Conservation (phyloP, 305 asterid species). For the Fraxinus sp. region DNA sequence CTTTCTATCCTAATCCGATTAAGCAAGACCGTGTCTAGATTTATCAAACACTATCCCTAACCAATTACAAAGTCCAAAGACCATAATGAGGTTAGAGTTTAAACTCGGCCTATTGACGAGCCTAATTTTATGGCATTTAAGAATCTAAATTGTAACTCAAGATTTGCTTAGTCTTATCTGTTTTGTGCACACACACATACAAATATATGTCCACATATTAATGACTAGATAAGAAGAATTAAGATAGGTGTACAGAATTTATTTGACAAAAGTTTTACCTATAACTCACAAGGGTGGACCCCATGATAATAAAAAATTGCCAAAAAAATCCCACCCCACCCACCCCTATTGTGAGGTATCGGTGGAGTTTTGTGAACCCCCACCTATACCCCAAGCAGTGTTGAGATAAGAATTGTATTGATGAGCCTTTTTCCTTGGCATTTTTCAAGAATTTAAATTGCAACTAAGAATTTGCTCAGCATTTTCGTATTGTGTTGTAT, state of each 20-base stretch:
- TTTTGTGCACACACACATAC: no score
- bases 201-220: no score
- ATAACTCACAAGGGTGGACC: no score
- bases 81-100: neutral
- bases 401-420: neutral
- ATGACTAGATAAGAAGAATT: no score
- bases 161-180: neutral
- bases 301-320: no score
- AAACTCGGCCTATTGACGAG: neutral
- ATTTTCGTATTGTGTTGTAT: neutral
- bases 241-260: no score
- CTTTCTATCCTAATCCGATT: neutral
- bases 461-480: neutral
- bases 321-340: no score
- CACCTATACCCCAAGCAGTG: no score
- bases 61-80: neutral
- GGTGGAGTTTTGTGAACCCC: no score
- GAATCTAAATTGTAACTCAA: neutral
- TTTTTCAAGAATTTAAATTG: neutral
- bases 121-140: neutral
- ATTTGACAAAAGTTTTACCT: no score
- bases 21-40: neutral
- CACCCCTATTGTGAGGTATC: no score
- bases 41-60: neutral
- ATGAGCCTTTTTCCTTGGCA: neutral